Conservation (phyloP, 148 eudicot species). For the Persicaria maculosa region DNA sequence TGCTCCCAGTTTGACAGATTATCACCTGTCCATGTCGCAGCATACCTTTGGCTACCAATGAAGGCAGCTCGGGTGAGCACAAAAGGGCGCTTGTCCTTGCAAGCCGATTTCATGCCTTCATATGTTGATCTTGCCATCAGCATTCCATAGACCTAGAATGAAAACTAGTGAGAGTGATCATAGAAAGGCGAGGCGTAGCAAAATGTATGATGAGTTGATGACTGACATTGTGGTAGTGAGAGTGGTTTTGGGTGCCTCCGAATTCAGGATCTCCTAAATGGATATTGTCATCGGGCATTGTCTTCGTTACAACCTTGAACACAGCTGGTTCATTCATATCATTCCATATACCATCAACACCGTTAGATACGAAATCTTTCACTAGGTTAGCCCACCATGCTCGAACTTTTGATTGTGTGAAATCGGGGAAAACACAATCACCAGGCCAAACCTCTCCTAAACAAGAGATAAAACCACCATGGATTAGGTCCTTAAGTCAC, state of each 20-base stretch:
- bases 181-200: neutral
- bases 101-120: slow-evolving; percentile 82
- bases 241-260: slow-evolving; percentile 85
- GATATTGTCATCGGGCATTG: slow-evolving; percentile 91
- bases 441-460: slow-evolving; percentile 98
- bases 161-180: neutral
- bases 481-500: neutral
- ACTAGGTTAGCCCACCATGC: slow-evolving; percentile 94
- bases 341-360: slow-evolving; percentile 99
- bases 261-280: slow-evolving; percentile 82
- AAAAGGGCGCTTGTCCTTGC: slow-evolving; percentile 70
- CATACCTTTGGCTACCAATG: slow-evolving; percentile 92
- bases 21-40: slow-evolving; percentile 99
- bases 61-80: slow-evolving; percentile 96
- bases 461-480: neutral
- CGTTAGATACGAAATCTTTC: slow-evolving; percentile 63
- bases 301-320: slow-evolving; percentile 71
- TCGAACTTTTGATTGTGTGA: slow-evolving; percentile 74
- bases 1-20: slow-evolving; percentile 99
- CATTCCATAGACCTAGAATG: slow-evolving; percentile 78
- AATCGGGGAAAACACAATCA: slow-evolving; percentile 96
- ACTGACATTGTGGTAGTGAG: slow-evolving; percentile 82
- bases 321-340: slow-evolving; percentile 99
- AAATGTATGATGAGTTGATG: neutral
- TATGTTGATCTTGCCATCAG: slow-evolving; percentile 95